phyloP scores from a whole-genome alignment of 257 asterid genomes.

The Solanum virginianum region DNA sequence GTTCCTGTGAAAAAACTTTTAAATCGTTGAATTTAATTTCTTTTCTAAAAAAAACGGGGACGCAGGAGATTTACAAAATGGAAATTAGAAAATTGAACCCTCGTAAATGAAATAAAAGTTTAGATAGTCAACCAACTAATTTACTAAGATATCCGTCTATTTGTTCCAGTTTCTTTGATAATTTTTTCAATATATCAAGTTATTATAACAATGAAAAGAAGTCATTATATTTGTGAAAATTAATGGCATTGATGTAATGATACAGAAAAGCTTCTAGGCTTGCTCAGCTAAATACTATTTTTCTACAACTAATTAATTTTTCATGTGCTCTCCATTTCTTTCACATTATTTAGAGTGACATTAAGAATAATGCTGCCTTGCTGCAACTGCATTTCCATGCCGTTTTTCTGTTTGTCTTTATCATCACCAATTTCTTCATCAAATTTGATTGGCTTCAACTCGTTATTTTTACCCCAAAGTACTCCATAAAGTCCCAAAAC shows the following conservation, averaged over 20 bases:
- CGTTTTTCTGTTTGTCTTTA: not conserved
- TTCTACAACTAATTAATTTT: not conserved
- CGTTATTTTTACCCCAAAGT: conserved; percentile 73
- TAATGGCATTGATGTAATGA: not conserved
- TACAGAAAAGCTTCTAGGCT: not conserved
- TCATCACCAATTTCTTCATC: not conserved
- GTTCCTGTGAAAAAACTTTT: too few species aligned
- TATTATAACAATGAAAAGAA: not conserved
- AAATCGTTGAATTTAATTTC: too few species aligned
- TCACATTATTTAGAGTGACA: not conserved
- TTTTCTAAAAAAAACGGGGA: too few species aligned
- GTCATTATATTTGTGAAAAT: not conserved
- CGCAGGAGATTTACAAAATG: too few species aligned
- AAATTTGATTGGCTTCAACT: conserved; percentile 4
- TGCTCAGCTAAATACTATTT: not conserved
- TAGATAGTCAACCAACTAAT: too few species aligned
- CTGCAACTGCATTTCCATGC: not conserved
- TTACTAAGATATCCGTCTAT: not conserved
- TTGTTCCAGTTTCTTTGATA: not conserved
- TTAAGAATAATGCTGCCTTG: not conserved
- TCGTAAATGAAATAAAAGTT: too few species aligned
- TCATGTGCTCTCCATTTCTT: not conserved
- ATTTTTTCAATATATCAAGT: not conserved
- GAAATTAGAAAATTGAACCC: too few species aligned
- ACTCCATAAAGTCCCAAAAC: conserved; percentile 70